Evolutionary conservation across 23 red algal species (phyloP).

Genomic region (Gracilaria gracilis): DNA sequence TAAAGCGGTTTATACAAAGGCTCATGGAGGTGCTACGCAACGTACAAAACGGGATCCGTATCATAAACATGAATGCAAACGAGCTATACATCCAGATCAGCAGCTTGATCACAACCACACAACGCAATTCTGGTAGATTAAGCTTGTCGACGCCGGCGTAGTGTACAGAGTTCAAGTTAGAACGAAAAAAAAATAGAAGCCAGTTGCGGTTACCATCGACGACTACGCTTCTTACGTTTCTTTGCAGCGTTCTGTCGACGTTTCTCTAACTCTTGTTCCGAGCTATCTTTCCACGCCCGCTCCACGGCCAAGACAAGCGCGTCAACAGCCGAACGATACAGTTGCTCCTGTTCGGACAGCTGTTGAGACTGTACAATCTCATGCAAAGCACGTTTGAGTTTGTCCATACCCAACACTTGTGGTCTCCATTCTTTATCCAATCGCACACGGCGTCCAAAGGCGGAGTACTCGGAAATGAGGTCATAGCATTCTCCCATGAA

Average conservation of each 20-base stretch:
- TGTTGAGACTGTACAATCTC: slow-evolving; percentile 6
- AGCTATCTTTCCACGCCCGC: slow-evolving; percentile 20
- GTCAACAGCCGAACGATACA: slow-evolving; percentile 33
- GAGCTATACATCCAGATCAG: slow-evolving; percentile 4
- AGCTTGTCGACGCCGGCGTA: neutral
- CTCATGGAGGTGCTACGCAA: neutral
- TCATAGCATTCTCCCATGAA: slow-evolving; percentile 31
- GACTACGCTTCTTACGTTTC: slow-evolving; percentile 33
- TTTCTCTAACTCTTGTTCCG: slow-evolving; percentile 1
- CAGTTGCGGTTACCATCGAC: slow-evolving; percentile 16
- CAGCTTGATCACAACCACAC: neutral
- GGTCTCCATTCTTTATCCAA: slow-evolving; percentile 54
- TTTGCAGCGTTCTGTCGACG: slow-evolving; percentile 26
- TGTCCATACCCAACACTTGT: slow-evolving; percentile 18
- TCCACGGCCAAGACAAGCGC: slow-evolving; percentile 23
- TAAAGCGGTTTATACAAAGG: neutral
- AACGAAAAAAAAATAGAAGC: neutral
- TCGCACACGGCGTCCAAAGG: slow-evolving; percentile 35
- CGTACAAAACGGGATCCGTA: neutral
- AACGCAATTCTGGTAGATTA: neutral
- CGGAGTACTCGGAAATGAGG: slow-evolving; percentile 39
- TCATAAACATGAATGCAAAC: neutral
- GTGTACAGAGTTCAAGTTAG: slow-evolving; percentile 24
- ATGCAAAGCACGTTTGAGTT: slow-evolving; percentile 23
- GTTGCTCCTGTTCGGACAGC: neutral